phyloP scores from a whole-genome alignment of 192 early-diverging fungal species.

The Pilobolus umbonatus region DNA sequence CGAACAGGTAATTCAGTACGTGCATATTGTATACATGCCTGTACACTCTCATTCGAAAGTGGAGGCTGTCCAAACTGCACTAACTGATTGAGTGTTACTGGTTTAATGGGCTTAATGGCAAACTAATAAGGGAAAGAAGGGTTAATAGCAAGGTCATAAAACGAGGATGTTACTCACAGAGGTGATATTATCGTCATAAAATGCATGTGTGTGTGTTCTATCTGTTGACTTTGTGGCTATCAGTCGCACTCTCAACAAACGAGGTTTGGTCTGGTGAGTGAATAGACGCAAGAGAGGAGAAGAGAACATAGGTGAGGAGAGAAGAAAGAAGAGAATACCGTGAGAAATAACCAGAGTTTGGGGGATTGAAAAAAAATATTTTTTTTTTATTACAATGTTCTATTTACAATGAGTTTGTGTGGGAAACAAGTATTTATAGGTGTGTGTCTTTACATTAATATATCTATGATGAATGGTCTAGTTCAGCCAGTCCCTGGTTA shows the following conservation, averaged over 20 bases:
- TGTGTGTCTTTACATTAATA: constrained; percentile 9
- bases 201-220: constrained; percentile 8
- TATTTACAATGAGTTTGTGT: too few species aligned
- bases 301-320: not conserved
- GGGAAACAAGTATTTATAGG: too few species aligned
- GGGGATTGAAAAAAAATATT: constrained; percentile 8
- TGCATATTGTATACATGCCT: constrained; percentile 60
- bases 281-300: not conserved
- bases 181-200: constrained; percentile 16
- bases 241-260: not conserved
- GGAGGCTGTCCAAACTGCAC: constrained; percentile 69
- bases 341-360: not conserved
- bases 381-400: too few species aligned
- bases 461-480: not conserved
- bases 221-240: constrained; percentile 15
- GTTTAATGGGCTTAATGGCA: constrained; percentile 54
- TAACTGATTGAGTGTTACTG: constrained; percentile 74
- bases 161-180: not conserved
- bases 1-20: constrained; percentile 84
- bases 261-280: not conserved
- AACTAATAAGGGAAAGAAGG: constrained; percentile 30
- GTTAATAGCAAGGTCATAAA: not conserved
- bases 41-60: constrained; percentile 42
- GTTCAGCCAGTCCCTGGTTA: constrained; percentile 8
- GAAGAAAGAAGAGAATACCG: not conserved